A percentile compares a stretch with the other conserved stretches of the same genome.
phyloP scores from a whole-genome alignment of 306 rosid species.

The Pterocarpus santalinus region DNA sequence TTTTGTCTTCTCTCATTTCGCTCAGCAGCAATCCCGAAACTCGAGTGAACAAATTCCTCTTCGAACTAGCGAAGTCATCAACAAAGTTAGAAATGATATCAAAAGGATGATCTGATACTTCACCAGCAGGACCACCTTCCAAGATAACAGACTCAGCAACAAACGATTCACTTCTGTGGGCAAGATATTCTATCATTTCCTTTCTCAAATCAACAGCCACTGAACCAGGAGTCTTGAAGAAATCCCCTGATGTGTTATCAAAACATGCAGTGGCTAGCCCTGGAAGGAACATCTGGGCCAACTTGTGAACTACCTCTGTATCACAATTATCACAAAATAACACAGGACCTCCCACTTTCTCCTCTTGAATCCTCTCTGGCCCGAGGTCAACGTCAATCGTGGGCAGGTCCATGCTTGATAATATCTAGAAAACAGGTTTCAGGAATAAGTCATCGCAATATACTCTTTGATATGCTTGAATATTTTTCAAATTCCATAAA shows the following conservation, averaged over 20 bases:
- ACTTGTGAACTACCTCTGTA: slow-evolving; percentile 69
- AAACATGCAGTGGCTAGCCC: slow-evolving; percentile 83
- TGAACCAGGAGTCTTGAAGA: slow-evolving; percentile 71
- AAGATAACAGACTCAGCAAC: slow-evolving; percentile 75
- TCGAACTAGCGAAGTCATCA: slow-evolving; percentile 72
- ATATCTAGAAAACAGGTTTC: slow-evolving; percentile 53
- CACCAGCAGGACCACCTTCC: slow-evolving; percentile 64
- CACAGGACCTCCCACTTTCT: slow-evolving; percentile 57
- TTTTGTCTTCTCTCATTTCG: slow-evolving; percentile 87
- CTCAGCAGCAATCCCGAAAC: slow-evolving; percentile 83
- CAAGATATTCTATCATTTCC: slow-evolving; percentile 78
- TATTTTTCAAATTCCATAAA: neutral
- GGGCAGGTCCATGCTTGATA: slow-evolving; percentile 57
- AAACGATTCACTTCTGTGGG: slow-evolving; percentile 73
- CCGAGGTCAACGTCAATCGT: slow-evolving; percentile 58
- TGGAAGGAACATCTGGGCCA: slow-evolving; percentile 81
- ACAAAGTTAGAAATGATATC: slow-evolving; percentile 78
- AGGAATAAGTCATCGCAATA: slow-evolving; percentile 12
- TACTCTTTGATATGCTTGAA: neutral
- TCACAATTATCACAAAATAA: slow-evolving; percentile 73
- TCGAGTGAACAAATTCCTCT: slow-evolving; percentile 75
- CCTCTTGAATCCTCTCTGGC: slow-evolving; percentile 70
- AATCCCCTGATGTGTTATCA: slow-evolving; percentile 78
- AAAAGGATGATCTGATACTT: slow-evolving; percentile 68
- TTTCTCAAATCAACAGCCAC: slow-evolving; percentile 78